A percentile compares a stretch with the other conserved stretches of the same genome.
Conservation (phyloP, 1,284 basidiomycete species). For the Rhodotorula mucilaginosa region DNA sequence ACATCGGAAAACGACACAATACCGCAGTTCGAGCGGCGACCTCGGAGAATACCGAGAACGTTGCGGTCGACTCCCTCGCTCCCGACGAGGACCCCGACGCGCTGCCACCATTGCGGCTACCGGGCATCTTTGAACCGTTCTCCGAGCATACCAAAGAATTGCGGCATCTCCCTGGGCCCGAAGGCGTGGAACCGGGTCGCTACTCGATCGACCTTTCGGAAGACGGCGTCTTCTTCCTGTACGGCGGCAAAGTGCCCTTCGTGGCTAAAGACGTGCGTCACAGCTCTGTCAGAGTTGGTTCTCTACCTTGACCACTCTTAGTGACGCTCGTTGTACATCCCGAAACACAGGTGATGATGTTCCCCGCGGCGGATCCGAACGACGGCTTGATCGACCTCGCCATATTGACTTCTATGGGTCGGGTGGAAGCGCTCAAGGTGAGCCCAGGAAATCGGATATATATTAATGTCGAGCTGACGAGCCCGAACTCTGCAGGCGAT, state of each 20-base stretch:
- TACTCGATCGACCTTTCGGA: constrained; percentile 46
- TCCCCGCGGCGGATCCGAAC: constrained; percentile 73
- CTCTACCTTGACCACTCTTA: not conserved
- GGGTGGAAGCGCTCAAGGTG: constrained; percentile 24
- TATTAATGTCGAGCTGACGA: too few relatives aligned
- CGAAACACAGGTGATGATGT: constrained; percentile 75
- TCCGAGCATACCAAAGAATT: not conserved
- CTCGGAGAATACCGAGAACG: not conserved
- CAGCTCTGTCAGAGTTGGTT: not conserved
- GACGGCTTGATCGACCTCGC: constrained; percentile 78
- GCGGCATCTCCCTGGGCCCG: constrained; percentile 14
- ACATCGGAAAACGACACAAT: constrained; percentile 60
- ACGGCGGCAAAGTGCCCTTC: constrained; percentile 56
- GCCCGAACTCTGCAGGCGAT: constrained; percentile 52
- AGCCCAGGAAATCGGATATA: not conserved
- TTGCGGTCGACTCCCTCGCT: not conserved
- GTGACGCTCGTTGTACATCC: not conserved
- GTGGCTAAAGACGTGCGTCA: constrained; percentile 45
- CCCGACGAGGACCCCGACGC: constrained; percentile 24
- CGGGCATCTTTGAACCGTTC: constrained; percentile 20
- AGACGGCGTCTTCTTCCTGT: constrained; percentile 64
- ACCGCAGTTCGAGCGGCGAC: not conserved
- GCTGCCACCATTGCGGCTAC: constrained; percentile 55
- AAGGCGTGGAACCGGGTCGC: constrained; percentile 10
- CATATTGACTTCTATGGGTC: constrained; percentile 54